Evolutionary conservation across 768 basidiomycete species (phyloP).

Genomic region (Suillus spraguei): DNA sequence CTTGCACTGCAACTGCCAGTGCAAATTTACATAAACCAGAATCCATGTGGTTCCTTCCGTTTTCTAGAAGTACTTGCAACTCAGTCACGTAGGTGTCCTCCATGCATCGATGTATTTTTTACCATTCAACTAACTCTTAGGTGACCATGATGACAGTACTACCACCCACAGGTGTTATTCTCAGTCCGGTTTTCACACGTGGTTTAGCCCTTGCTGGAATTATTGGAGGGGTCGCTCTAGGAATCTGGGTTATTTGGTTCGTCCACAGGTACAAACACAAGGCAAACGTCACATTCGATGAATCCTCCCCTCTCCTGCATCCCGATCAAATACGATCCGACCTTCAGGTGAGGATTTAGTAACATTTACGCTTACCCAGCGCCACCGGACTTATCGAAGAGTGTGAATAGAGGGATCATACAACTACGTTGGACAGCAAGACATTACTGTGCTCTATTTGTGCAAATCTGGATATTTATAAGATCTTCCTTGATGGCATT

Average conservation of each 20-base stretch:
- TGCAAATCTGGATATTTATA: slow-evolving; percentile 6
- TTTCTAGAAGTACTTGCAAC: background rate
- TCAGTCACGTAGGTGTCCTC: background rate
- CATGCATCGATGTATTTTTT: background rate
- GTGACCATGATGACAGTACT: background rate
- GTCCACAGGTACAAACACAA: background rate
- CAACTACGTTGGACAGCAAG: background rate
- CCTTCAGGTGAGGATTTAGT: background rate
- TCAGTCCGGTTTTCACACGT: background rate
- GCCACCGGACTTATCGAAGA: background rate
- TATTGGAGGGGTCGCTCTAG: background rate
- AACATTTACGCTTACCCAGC: background rate
- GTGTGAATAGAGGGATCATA: background rate
- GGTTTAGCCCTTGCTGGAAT: background rate
- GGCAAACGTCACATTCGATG: background rate
- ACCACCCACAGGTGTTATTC: background rate
- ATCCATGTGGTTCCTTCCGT: background rate
- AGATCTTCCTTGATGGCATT: slow-evolving; percentile 10
- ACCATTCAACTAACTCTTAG: background rate
- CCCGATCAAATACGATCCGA: background rate
- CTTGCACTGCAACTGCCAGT: no score
- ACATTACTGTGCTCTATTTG: slow-evolving; percentile 11
- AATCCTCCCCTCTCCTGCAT: background rate
- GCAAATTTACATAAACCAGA: no score
- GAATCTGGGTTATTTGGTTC: background rate